Conservation (phyloP, 2,329 filamentous ascomycete genomes). For the Verticillium isaacii region DNA sequence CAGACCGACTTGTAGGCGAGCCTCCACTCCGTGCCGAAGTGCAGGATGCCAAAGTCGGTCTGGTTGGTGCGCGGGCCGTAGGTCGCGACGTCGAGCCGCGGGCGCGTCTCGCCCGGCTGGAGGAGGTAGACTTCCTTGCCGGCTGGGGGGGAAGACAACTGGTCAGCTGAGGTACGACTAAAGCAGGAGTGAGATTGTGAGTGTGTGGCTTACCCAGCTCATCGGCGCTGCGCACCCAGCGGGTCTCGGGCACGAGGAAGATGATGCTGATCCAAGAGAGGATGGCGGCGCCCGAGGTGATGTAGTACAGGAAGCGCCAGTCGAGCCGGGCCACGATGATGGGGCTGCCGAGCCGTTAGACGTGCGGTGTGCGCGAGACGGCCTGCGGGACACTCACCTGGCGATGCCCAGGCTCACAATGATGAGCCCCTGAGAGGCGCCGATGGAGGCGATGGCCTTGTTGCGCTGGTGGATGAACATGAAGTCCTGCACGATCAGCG, state of each 20-base stretch:
- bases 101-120: conserved; percentile 11
- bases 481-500: conserved; percentile 32
- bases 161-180: background rate
- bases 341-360: conserved; percentile 13
- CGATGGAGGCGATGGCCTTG: conserved; percentile 24
- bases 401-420: conserved; percentile 22
- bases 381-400: conserved; percentile 3
- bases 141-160: background rate
- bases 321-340: conserved; percentile 21
- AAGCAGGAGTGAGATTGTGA: background rate
- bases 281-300: conserved; percentile 23
- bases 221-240: conserved; percentile 23
- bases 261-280: conserved; percentile 27
- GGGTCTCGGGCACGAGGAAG: conserved; percentile 30
- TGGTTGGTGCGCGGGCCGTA: conserved; percentile 20
- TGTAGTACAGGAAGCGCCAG: conserved; percentile 30
- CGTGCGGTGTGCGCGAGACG: background rate
- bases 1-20: conserved; percentile 15
- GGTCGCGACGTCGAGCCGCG: conserved; percentile 9
- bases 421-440: conserved; percentile 22
- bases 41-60: conserved; percentile 27
- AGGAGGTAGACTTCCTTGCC: conserved; percentile 14
- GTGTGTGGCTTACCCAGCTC: conserved; percentile 19
- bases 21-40: conserved; percentile 22
- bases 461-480: conserved; percentile 33